Percentiles rank a stretch among this genome's conserved stretches.
Conservation (phyloP, 164 flowering plant species). For the Tetrastigma voinierianum region DNA sequence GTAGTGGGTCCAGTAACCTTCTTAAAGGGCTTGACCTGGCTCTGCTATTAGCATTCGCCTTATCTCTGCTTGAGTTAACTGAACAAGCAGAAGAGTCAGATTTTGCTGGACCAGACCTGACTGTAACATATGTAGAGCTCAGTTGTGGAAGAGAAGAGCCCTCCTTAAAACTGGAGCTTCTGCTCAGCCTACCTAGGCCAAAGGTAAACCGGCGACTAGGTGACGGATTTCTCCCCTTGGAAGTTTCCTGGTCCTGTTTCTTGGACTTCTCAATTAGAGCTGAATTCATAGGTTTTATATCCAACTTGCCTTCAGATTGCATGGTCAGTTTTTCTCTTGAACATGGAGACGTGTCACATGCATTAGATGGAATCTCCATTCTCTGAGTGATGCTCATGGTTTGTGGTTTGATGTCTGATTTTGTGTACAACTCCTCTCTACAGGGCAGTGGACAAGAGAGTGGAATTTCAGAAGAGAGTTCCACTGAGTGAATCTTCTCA, state of each 20-base stretch:
- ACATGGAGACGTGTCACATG: conserved; percentile 5
- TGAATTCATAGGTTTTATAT: conserved; percentile 7
- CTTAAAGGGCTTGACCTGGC: conserved; percentile 75
- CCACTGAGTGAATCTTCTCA: conserved; percentile 20
- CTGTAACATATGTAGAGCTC: conserved; percentile 36
- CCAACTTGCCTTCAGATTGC: conserved; percentile 5
- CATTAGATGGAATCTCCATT: conserved; percentile 22
- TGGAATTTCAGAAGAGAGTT: conserved; percentile 35
- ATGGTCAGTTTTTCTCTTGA: conserved; percentile 9
- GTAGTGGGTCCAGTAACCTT: conserved; percentile 73
- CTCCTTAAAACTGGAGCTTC: conserved; percentile 77
- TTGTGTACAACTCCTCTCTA: conserved; percentile 17
- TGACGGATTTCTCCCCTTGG: conserved; percentile 43
- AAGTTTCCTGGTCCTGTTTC: conserved; percentile 18
- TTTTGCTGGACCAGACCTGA: conserved; percentile 47
- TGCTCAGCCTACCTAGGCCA: conserved; percentile 45
- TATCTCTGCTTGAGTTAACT: conserved; percentile 26
- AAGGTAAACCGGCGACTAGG: conserved; percentile 44
- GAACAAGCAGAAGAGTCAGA: conserved; percentile 23
- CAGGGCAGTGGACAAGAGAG: conserved; percentile 57
- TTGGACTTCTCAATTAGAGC: conserved; percentile 13
- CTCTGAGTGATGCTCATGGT: conserved; percentile 4
- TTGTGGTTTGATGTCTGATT: conserved; percentile 11
- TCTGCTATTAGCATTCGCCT: conserved; percentile 30
- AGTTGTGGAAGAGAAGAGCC: conserved; percentile 39